Conservation (phyloP, 129 eudicot genomes). For the Chrysanthemum lavandulifolium region DNA sequence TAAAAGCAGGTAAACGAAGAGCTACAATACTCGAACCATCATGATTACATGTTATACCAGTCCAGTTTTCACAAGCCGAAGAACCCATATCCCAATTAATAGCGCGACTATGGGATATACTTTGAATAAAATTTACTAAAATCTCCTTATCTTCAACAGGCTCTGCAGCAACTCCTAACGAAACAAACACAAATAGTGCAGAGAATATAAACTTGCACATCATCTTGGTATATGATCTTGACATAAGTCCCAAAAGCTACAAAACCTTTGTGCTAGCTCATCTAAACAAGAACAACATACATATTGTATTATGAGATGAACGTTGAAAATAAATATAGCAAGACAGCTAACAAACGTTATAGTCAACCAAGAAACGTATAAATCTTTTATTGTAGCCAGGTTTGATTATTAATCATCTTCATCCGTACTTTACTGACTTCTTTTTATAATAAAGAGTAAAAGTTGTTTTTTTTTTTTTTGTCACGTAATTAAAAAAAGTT, state of each 20-base stretch:
- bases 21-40: constrained; percentile 67
- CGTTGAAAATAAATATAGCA: constrained; percentile 15
- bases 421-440: constrained; percentile 29
- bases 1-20: constrained; percentile 67
- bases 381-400: background rate
- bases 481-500: too few relatives aligned
- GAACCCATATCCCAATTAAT: constrained; percentile 70
- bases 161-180: constrained; percentile 42
- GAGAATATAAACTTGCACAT: constrained; percentile 39
- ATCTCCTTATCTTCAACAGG: constrained; percentile 73
- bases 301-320: constrained; percentile 21
- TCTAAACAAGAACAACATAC: constrained; percentile 22
- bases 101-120: constrained; percentile 40
- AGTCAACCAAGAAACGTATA: constrained; percentile 36
- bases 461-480: background rate
- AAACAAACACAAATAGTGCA: constrained; percentile 36
- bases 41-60: constrained; percentile 80
- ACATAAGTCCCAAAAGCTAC: constrained; percentile 3
- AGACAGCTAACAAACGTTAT: constrained; percentile 20
- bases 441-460: background rate
- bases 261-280: constrained; percentile 1
- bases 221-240: constrained; percentile 20
- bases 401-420: constrained; percentile 6
- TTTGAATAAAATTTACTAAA: constrained; percentile 59
- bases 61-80: constrained; percentile 76